Evolutionary conservation across 192 early-diverging fungal species (phyloP), one percentile per base, ranked within the genome.

Genomic region (Podila horticola): DNA sequence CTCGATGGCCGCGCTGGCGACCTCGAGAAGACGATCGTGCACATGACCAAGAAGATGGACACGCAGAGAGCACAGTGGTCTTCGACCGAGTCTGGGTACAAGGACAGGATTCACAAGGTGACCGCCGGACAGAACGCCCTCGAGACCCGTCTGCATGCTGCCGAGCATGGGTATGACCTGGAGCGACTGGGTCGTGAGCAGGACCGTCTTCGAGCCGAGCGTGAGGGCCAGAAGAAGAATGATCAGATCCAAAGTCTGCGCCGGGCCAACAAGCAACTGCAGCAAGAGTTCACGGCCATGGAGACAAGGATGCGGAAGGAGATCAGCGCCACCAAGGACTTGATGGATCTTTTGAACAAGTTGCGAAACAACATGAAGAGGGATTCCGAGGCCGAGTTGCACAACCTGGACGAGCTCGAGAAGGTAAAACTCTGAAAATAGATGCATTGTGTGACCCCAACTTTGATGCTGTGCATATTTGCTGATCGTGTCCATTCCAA

Each of bases 311-410:
- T 68, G 73, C 29, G 51, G n/a, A 50, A 28, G 10, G 73, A 74
- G 51, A 68, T 62, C 58, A 62, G 13, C 34, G 28, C 60, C 9
- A 68, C 41, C 24, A 67, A 68, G 34, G 66, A 74, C 13, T 45
- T 74, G 33, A 57, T 58, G 5, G 66, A 28, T 13, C 10, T 74
- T 3, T 31, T 74, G 45, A 22, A 26, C 9, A 67, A 64, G 31
- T 20, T 63, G 15, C 29, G 38, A 45, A 29, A 51, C 19, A 63
- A 60, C 36, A 67, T 74, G 28, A 67, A 45, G 33, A 24, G 51
- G 17, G 73, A 63, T 51, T 67, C 73, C 24, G 73, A 61, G 19
- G 48, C 30, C 2, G 66, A 74, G 51, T 51, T 74, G 60, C 50
- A 51, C 0, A 60, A 45, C 4, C n/a, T 74, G 45, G 66, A 64